phyloP scores from a whole-genome alignment of 306 rosid species.

The Glycyrrhiza uralensis region DNA sequence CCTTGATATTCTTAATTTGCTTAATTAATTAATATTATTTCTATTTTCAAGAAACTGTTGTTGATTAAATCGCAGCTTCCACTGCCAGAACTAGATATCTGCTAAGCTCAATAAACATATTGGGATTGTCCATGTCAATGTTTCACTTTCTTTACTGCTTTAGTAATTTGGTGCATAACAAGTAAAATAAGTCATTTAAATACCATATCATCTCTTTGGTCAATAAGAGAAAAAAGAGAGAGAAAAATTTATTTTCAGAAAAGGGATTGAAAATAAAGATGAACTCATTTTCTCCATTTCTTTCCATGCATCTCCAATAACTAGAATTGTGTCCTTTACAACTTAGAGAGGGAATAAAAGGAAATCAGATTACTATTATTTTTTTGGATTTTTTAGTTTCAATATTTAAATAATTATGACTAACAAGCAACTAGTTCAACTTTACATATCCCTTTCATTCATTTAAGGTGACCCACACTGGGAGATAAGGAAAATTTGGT shows the following conservation, averaged over 20 bases:
- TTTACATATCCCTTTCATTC: not conserved
- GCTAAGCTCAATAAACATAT: not conserved
- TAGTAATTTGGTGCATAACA: not conserved
- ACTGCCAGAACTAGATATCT: not conserved
- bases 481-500: too few species aligned
- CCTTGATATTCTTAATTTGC: not conserved
- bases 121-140: not conserved
- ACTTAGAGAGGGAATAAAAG: not conserved
- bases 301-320: not conserved
- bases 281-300: not conserved
- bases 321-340: not conserved
- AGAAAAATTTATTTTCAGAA: not conserved
- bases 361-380: not conserved
- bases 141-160: not conserved
- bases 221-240: not conserved
- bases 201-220: not conserved
- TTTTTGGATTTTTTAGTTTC: not conserved
- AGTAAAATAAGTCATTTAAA: not conserved
- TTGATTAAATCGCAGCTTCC: not conserved
- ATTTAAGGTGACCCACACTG: too few species aligned
- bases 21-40: not conserved
- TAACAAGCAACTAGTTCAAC: not conserved
- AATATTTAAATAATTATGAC: not conserved
- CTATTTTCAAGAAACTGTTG: not conserved
- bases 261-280: not conserved